Evolutionary conservation across 495 filamentous ascomycete species (phyloP), one percentile per base, ranked within the genome.

Genomic region (Evernia prunastri): DNA sequence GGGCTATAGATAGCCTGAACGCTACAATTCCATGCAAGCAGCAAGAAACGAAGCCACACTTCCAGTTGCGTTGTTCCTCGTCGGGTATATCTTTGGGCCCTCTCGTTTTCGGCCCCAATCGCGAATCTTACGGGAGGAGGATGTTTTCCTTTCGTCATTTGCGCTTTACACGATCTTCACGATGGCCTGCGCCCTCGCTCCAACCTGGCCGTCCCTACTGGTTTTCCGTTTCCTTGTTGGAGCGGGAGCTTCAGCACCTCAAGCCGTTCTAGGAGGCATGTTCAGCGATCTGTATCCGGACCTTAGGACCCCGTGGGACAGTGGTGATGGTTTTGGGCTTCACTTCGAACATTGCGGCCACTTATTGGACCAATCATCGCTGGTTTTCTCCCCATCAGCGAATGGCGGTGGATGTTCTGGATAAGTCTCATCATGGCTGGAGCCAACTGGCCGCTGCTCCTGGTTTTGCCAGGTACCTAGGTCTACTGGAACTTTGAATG

Each of bases 391-490:
- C 18, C 56, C 4, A 17, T 37, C 31, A 36, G 15, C 25, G 31
- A 58, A 9, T 58, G 56, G 56, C 56, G 56, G 17, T 58, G 31
- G 56, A 58, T 58, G 31, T 58, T 36, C 31, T 58, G 56, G 31
- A 58, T 58, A 11, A 58, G 56, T 40, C 56, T 58, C 7, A 58
- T 58, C 13, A 58, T 58, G 56, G 42, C 42, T 4, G 42, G 42
- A 45, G 39, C 36, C 12, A 37, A 37, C 12, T 37, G 36, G 36
- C 36, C 36, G 36, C 36, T 37, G 36, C 36, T 37, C 12, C 36
- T 37, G 36, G 12, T 37, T 6, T 37, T 37, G 36, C 36, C 36
- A 7, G 36, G 36, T 37, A 37, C n/a, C n/a, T n/a, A n/a, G 36
- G 36, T 37, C 7, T 37, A 37, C 36, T 37, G 36, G 12, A 37